Evolutionary conservation across 2,329 filamentous ascomycete genomes (phyloP).

Genomic region (Colletotrichum acutatum): DNA sequence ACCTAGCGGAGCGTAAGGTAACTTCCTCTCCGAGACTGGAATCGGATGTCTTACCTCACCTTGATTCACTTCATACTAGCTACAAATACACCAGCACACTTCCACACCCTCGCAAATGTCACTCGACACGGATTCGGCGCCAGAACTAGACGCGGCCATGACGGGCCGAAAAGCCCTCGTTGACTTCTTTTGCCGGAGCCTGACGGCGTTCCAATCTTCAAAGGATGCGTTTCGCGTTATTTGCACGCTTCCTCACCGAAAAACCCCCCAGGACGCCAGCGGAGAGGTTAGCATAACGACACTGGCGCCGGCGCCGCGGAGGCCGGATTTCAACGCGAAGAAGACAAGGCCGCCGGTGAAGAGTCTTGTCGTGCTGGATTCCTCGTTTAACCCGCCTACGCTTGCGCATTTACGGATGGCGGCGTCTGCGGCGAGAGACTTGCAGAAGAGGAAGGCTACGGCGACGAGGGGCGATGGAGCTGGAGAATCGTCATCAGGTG

Average conservation of each 20-base stretch:
- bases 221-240: slow-evolving; percentile 56
- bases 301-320: slow-evolving; percentile 37
- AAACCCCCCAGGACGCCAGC: too few species aligned
- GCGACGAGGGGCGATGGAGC: not conserved
- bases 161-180: slow-evolving; percentile 44
- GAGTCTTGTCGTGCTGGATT: slow-evolving; percentile 69
- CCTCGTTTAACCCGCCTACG: slow-evolving; percentile 76
- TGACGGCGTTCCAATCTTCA: slow-evolving; percentile 57
- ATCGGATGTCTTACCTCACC: not conserved
- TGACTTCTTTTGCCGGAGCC: slow-evolving; percentile 55
- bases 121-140: not conserved
- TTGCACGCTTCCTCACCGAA: slow-evolving; percentile 48
- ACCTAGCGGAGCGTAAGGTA: not conserved
- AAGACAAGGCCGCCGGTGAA: slow-evolving; percentile 33
- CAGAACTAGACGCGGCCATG: slow-evolving; percentile 9
- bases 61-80: too few species aligned
- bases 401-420: slow-evolving; percentile 69
- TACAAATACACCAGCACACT: too few species aligned
- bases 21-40: not conserved
- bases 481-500: not conserved
- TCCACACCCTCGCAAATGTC: not conserved
- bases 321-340: not conserved
- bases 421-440: slow-evolving; percentile 54
- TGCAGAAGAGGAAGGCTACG: not conserved
- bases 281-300: not conserved